Evolutionary conservation across 75 land plant species (phyloP).

Genomic region (Selaginella tamariscina): DNA sequence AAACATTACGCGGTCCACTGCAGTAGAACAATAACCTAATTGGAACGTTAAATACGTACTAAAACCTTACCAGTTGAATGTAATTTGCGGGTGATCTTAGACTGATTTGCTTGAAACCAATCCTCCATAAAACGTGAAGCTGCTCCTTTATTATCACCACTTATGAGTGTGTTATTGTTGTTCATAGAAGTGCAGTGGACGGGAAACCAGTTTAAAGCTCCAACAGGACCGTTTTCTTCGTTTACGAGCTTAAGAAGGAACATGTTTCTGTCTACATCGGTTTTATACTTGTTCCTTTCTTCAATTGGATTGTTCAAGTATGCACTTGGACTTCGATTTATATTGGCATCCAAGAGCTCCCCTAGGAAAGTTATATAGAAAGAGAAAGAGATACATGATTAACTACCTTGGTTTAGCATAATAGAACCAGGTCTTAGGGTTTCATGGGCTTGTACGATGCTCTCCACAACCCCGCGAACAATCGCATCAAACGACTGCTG

Average conservation of each 20-base stretch:
- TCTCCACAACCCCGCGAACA: conserved; percentile 89
- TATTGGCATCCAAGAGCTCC: conserved; percentile 76
- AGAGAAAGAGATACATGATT: neutral
- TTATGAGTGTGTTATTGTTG: conserved; percentile 74
- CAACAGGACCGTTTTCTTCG: conserved; percentile 82
- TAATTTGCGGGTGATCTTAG: neutral
- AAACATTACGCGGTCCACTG: no score
- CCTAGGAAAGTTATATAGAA: conserved; percentile 26
- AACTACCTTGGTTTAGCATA: conserved; percentile 72
- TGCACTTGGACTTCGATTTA: conserved; percentile 97
- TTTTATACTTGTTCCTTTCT: conserved; percentile 56
- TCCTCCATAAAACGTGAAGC: conserved; percentile 99
- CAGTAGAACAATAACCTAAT: no score
- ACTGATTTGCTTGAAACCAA: conserved; percentile 31
- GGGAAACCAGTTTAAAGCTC: conserved; percentile 96
- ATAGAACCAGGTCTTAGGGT: conserved; percentile 83
- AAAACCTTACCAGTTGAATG: no score
- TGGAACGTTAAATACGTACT: no score
- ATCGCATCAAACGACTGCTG: conserved; percentile 89
- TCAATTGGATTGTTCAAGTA: conserved; percentile 86
- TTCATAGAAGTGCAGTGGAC: conserved; percentile 99
- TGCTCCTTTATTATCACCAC: conserved; percentile 98
- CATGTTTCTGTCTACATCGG: conserved; percentile 88
- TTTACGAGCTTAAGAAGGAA: conserved; percentile 91
- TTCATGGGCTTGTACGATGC: conserved; percentile 82